Evolutionary conservation across 306 rosid genomes (phyloP).

Genomic region (Cyamopsis tetragonoloba): DNA sequence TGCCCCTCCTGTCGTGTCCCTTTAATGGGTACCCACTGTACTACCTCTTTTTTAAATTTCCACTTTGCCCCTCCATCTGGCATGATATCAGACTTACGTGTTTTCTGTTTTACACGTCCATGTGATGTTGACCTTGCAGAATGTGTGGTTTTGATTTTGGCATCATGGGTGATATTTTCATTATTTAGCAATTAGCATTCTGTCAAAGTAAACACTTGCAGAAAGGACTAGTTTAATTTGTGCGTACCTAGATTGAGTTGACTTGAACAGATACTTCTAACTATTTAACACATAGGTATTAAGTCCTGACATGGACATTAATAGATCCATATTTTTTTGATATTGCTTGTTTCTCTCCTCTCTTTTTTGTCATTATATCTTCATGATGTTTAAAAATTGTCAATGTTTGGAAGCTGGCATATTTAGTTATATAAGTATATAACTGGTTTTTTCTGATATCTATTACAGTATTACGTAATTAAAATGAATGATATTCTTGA

Average conservation of each 20-base stretch:
- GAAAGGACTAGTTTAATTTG: not conserved
- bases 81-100: no score
- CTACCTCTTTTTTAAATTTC: no score
- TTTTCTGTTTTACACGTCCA: no score
- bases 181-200: not conserved
- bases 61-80: no score
- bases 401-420: not conserved
- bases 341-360: not conserved
- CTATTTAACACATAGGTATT: not conserved
- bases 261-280: not conserved
- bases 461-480: no score
- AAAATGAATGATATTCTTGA: no score
- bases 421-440: not conserved
- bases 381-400: not conserved
- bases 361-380: not conserved
- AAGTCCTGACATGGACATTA: not conserved
- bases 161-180: not conserved
- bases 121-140: not conserved
- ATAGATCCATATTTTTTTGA: not conserved
- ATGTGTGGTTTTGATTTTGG: not conserved
- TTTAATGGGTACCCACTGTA: no score
- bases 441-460: not conserved
- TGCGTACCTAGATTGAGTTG: not conserved
- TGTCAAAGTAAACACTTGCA: not conserved
- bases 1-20: no score